These are phyloP conservation scores for Marchantia paleacea DNA, from an alignment of 225 moss, liverwort and hornwort genomes.

Conservation along the genomic window DNA sequence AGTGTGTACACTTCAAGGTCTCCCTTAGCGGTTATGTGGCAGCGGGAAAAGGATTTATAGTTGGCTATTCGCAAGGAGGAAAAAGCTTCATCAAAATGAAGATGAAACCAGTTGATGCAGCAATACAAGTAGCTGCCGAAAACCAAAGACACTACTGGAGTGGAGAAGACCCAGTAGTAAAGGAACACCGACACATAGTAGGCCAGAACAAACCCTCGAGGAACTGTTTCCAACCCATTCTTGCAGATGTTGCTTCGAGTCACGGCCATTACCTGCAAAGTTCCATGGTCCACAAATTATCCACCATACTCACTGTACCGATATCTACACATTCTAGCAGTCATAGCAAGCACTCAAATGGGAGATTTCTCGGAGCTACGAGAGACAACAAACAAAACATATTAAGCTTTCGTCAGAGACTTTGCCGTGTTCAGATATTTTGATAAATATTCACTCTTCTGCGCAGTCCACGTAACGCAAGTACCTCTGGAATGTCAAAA, in stretches of 20 bases:
- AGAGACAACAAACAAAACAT: background rate
- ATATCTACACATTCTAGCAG: background rate
- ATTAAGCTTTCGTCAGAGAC: too few species aligned
- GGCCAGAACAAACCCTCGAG: constrained; percentile 77
- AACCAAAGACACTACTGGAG: constrained; percentile 88
- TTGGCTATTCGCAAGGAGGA: constrained; percentile 96
- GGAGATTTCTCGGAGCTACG: too few species aligned
- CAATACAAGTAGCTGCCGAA: constrained; percentile 93
- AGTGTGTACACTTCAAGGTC: constrained; percentile 75
- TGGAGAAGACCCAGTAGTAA: constrained; percentile 99
- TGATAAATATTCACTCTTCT: too few species aligned
- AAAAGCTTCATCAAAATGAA: constrained; percentile 99
- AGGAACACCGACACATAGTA: constrained; percentile 91
- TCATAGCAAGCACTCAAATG: background rate
- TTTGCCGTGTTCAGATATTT: too few species aligned
- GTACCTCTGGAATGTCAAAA: constrained; percentile 98
- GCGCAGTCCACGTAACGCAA: too few species aligned
- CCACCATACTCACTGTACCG: background rate
- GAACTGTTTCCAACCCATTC: constrained; percentile 71
- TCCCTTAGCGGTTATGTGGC: constrained; percentile 67
- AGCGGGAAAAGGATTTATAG: constrained; percentile 89
- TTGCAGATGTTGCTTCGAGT: constrained; percentile 87
- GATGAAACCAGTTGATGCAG: constrained; percentile 93
- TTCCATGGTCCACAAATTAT: background rate
- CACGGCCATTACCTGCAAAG: constrained; percentile 90